phyloP scores from a whole-genome alignment of 306 rosid species.

The Biancaea sappan region DNA sequence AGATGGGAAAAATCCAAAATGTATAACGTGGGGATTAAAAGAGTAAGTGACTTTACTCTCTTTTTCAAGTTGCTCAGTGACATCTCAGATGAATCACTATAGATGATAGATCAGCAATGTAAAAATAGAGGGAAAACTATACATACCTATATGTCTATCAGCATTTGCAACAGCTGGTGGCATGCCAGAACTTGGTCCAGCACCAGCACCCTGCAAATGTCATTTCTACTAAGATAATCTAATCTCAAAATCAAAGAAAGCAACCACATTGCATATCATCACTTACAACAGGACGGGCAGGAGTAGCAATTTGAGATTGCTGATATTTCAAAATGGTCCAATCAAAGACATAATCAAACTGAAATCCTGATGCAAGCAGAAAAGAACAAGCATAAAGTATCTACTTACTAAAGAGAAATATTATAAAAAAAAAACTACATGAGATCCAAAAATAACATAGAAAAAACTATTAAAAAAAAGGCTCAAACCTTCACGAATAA shows the following conservation, averaged over 20 bases:
- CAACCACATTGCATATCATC: slow-evolving; percentile 2
- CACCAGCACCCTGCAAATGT: slow-evolving; percentile 66
- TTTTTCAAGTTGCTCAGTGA: background rate
- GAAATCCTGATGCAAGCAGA: slow-evolving; percentile 69
- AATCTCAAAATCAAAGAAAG: slow-evolving; percentile 14
- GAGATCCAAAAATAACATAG: slow-evolving; percentile 16
- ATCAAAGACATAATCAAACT: slow-evolving; percentile 95
- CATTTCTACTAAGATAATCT: slow-evolving; percentile 31
- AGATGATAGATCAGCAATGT: background rate
- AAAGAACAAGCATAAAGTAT: slow-evolving; percentile 17
- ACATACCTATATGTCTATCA: slow-evolving; percentile 72
- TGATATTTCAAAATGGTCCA: slow-evolving; percentile 98
- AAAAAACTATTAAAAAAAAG: background rate
- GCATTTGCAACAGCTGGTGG: slow-evolving; percentile 71
- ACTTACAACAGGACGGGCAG: slow-evolving; percentile 72
- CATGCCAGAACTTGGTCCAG: slow-evolving; percentile 93
- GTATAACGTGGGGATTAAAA: background rate
- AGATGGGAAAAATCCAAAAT: background rate
- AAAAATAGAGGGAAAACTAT: slow-evolving; percentile 1
- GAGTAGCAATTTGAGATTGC: slow-evolving; percentile 84
- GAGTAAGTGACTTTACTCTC: background rate
- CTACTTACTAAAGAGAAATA: background rate
- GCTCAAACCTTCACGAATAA: slow-evolving; percentile 87
- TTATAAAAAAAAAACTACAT: slow-evolving; percentile 2
- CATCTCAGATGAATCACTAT: background rate